Conservation (phyloP, 2,329 filamentous ascomycete species). For the Fusarium cyanostomum region DNA sequence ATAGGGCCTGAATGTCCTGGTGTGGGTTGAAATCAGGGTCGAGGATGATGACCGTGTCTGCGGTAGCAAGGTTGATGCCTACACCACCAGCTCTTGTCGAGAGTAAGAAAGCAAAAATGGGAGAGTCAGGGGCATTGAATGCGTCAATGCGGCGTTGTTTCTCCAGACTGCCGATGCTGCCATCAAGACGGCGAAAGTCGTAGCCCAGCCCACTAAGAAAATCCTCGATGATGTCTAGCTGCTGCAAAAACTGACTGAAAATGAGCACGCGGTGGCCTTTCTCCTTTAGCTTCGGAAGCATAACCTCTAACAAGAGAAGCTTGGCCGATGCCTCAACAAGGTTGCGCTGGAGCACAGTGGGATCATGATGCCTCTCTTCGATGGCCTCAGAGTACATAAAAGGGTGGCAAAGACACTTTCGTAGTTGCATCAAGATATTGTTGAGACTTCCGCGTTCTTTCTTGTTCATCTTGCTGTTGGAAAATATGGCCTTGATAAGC, state of each 20-base stretch:
- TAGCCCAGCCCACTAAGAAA: conserved; percentile 82
- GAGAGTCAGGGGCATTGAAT: conserved; percentile 86
- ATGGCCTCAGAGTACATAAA: conserved; percentile 93
- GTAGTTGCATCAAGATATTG: conserved; percentile 94
- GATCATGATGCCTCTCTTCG: conserved; percentile 78
- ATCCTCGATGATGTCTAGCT: conserved; percentile 91
- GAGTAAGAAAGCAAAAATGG: conserved; percentile 87
- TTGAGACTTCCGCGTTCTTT: conserved; percentile 83
- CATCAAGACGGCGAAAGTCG: conserved; percentile 83
- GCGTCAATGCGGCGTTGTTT: conserved; percentile 96
- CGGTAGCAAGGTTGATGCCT: conserved; percentile 95
- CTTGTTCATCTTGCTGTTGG: conserved; percentile 70
- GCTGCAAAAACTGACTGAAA: conserved; percentile 93
- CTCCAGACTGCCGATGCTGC: conserved; percentile 79
- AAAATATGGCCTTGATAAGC: conserved; percentile 87
- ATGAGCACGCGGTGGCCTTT: conserved; percentile 91
- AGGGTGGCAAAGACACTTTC: conserved; percentile 94
- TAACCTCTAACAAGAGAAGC: conserved; percentile 81
- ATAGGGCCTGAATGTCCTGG: conserved; percentile 95
- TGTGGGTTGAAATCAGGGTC: conserved; percentile 98
- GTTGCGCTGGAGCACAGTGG: conserved; percentile 75
- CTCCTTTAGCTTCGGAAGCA: conserved; percentile 87
- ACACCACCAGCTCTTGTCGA: conserved; percentile 96
- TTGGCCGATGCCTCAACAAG: conserved; percentile 93
- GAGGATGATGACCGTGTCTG: conserved; percentile 97